These are phyloP conservation scores for Cadophora sp. DNA, from an alignment of 2,329 filamentous ascomycete genomes.

Conservation along the genomic window DNA sequence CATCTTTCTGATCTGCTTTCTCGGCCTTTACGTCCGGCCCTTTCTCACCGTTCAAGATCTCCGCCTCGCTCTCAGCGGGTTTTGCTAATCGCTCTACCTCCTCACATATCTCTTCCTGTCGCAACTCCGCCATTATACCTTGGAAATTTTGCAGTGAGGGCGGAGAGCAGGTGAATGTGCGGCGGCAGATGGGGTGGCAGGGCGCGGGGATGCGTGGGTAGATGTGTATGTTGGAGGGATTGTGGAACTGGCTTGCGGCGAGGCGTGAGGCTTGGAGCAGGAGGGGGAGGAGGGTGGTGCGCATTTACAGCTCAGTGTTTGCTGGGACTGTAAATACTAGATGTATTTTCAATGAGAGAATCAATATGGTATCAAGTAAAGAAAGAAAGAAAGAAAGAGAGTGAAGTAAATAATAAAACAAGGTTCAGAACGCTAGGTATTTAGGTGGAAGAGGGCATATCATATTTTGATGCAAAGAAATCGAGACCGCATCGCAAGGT, in stretches of 20 bases:
- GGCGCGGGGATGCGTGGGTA: constrained; percentile 21
- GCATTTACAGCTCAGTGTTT: too few species aligned
- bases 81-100: constrained; percentile 56
- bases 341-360: too few species aligned
- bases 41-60: constrained; percentile 43
- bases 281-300: constrained; percentile 11
- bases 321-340: too few species aligned
- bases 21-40: constrained; percentile 50
- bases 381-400: background rate
- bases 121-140: constrained; percentile 32
- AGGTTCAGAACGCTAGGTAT: background rate
- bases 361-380: too few species aligned
- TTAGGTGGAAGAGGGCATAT: background rate
- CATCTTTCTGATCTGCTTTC: constrained; percentile 1
- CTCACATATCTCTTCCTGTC: constrained; percentile 18
- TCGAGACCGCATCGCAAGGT: background rate
- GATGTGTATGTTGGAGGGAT: background rate
- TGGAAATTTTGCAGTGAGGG: constrained; percentile 24
- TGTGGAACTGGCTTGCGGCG: background rate
- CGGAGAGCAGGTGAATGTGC: constrained; percentile 30
- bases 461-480: background rate
- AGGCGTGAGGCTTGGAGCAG: background rate
- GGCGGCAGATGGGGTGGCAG: constrained; percentile 28
- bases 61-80: constrained; percentile 56
- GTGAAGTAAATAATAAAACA: background rate